These are phyloP conservation scores for Cryptococcus sp. DNA, from an alignment of 1,284 basidiomycete genomes.

Conservation along the genomic window DNA sequence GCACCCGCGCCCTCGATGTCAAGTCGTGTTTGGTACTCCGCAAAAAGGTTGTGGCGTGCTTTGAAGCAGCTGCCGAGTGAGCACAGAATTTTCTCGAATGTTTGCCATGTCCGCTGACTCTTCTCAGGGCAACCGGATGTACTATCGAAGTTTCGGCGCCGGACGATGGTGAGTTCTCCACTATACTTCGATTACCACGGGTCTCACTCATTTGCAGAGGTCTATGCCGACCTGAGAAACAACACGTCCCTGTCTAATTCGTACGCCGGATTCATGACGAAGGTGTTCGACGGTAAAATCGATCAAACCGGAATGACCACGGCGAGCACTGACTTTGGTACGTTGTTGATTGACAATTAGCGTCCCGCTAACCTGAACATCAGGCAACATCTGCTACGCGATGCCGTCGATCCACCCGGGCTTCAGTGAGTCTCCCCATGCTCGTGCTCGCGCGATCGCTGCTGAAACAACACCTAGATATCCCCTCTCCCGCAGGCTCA, in stretches of 20 bases:
- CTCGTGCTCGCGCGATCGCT: neutral
- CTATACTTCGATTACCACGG: neutral
- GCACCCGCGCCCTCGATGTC: conserved; percentile 43
- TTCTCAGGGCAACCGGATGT: conserved; percentile 47
- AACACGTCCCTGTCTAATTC: conserved; percentile 24
- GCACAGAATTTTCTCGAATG: neutral
- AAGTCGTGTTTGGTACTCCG: conserved; percentile 26
- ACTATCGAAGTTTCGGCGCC: conserved; percentile 16
- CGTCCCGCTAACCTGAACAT: neutral
- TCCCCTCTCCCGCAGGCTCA: conserved; percentile 22
- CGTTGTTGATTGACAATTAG: neutral
- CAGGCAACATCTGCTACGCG: conserved; percentile 32
- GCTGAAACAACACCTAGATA: conserved; percentile 7
- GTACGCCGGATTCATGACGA: conserved; percentile 32
- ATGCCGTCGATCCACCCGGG: conserved; percentile 30
- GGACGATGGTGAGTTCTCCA: conserved; percentile 18
- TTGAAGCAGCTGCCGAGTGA: conserved; percentile 28
- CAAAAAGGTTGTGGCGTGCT: conserved; percentile 29
- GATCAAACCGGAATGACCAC: conserved; percentile 27
- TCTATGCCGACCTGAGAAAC: conserved; percentile 37
- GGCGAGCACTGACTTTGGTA: conserved; percentile 33
- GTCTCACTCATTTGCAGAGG: conserved; percentile 12
- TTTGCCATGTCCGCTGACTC: conserved; percentile 1
- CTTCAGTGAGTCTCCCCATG: conserved; percentile 17
- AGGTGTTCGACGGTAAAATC: conserved; percentile 26